Conservation (phyloP, 345 rosid genomes). For the Microthlaspi erraticum region DNA sequence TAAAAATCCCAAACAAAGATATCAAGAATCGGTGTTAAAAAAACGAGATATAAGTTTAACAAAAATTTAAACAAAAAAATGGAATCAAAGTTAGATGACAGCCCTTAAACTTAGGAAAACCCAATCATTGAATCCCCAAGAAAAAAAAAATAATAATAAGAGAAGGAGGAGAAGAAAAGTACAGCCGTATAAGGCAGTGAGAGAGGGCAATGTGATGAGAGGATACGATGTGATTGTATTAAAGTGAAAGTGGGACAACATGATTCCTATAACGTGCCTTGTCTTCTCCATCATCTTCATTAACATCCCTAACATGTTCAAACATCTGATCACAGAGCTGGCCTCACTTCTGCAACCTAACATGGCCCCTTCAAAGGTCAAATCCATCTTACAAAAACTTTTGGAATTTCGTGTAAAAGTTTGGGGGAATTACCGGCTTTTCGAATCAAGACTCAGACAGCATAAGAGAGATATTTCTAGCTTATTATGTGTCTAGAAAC, state of each 20-base stretch:
- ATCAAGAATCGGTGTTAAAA: constrained; percentile 3
- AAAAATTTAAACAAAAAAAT: constrained; percentile 7
- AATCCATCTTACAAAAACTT: constrained; percentile 26
- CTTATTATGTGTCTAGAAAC: constrained; percentile 17
- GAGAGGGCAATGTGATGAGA: constrained; percentile 35
- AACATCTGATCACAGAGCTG: constrained; percentile 44
- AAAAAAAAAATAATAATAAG: background rate
- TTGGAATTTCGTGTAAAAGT: constrained; percentile 15
- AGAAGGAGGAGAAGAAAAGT: constrained; percentile 21
- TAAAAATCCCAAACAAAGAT: background rate
- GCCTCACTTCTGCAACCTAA: constrained; percentile 47
- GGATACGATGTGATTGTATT: constrained; percentile 29
- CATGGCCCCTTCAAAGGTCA: constrained; percentile 45
- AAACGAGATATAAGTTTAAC: constrained; percentile 5
- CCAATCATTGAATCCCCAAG: constrained; percentile 38
- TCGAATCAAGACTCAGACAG: constrained; percentile 17
- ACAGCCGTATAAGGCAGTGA: constrained; percentile 36
- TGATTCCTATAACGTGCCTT: constrained; percentile 44
- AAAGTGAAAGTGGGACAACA: constrained; percentile 44
- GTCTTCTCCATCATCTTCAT: constrained; percentile 45
- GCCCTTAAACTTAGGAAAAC: constrained; percentile 37
- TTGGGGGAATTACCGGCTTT: background rate
- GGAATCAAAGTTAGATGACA: background rate
- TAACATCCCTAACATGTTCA: constrained; percentile 46
- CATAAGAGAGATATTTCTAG: constrained; percentile 17